phyloP scores from a whole-genome alignment of 768 basidiomycete species.

The Phylloporus scabripes region DNA sequence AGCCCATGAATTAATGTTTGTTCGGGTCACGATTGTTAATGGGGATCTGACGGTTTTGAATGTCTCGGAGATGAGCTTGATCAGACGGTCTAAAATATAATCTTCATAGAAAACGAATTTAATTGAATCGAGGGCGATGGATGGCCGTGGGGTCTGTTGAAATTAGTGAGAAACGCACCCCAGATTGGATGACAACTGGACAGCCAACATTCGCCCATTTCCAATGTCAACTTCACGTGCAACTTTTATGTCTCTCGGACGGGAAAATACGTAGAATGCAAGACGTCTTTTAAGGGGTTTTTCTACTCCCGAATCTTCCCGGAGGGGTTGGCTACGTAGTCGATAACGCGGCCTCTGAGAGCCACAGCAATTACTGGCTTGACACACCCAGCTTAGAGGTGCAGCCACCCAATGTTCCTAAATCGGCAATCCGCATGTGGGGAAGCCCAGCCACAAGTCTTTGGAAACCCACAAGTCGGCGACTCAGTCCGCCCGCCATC shows the following conservation, averaged over 20 bases:
- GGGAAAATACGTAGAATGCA: background rate
- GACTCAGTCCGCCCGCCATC: slow-evolving; percentile 14
- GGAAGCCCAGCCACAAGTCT: slow-evolving; percentile 29
- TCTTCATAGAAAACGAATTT: background rate
- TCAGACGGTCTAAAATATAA: background rate
- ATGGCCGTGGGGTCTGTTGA: background rate
- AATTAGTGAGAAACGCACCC: slow-evolving; percentile 9
- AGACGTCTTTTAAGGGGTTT: too few species aligned
- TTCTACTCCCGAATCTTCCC: background rate
- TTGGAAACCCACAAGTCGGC: slow-evolving; percentile 16
- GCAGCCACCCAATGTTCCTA: slow-evolving; percentile 16
- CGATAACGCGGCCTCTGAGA: too few species aligned
- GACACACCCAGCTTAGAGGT: background rate
- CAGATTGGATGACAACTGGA: slow-evolving; percentile 6
- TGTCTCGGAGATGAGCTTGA: background rate
- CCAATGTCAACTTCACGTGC: slow-evolving; percentile 16
- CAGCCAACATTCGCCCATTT: slow-evolving; percentile 4
- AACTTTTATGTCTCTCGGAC: background rate
- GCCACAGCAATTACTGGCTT: too few species aligned
- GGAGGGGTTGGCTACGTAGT: background rate
- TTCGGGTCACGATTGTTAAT: background rate
- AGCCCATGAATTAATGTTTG: background rate
- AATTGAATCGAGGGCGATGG: background rate
- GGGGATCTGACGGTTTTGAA: background rate
- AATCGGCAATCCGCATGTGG: slow-evolving; percentile 20